phyloP scores from a whole-genome alignment of 331 rosid genomes.

The Rhamnella rubrinervis region DNA sequence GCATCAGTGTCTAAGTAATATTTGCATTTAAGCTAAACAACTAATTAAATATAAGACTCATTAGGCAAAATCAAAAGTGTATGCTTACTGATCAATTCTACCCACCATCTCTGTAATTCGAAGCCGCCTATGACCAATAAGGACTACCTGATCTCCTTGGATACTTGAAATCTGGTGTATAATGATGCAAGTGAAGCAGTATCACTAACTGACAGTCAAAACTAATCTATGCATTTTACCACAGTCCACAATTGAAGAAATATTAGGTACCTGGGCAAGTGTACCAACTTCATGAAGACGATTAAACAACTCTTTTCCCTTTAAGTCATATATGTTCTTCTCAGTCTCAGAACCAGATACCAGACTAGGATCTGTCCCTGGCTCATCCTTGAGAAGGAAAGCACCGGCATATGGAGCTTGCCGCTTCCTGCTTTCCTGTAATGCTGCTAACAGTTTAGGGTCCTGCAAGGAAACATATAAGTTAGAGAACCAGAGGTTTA shows the following conservation, averaged over 20 bases:
- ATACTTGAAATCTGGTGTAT: constrained; percentile 86
- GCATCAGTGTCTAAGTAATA: constrained; percentile 20
- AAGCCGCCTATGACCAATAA: constrained; percentile 94
- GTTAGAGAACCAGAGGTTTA: constrained; percentile 10
- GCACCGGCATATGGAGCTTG: constrained; percentile 99
- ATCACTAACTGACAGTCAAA: constrained; percentile 6
- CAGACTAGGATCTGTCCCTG: constrained; percentile 70
- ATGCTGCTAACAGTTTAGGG: constrained; percentile 84
- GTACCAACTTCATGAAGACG: constrained; percentile 99
- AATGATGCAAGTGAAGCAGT: constrained; percentile 7
- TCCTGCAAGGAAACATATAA: constrained; percentile 51
- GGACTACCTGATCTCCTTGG: constrained; percentile 86
- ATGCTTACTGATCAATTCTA: constrained; percentile 26
- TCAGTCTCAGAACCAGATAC: constrained; percentile 76
- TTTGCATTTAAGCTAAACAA: neutral
- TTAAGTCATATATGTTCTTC: constrained; percentile 61
- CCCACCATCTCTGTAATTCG: constrained; percentile 94
- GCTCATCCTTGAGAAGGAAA: constrained; percentile 90
- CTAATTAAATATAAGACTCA: neutral
- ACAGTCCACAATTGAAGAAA: neutral
- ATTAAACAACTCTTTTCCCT: constrained; percentile 79
- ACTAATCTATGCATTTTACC: constrained; percentile 12
- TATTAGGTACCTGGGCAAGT: constrained; percentile 76
- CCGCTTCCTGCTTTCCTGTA: constrained; percentile 83
- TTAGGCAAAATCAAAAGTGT: constrained; percentile 19